Evolutionary conservation across 2,329 filamentous ascomycete genomes (phyloP).

Genomic region (Nothophoma quercina): DNA sequence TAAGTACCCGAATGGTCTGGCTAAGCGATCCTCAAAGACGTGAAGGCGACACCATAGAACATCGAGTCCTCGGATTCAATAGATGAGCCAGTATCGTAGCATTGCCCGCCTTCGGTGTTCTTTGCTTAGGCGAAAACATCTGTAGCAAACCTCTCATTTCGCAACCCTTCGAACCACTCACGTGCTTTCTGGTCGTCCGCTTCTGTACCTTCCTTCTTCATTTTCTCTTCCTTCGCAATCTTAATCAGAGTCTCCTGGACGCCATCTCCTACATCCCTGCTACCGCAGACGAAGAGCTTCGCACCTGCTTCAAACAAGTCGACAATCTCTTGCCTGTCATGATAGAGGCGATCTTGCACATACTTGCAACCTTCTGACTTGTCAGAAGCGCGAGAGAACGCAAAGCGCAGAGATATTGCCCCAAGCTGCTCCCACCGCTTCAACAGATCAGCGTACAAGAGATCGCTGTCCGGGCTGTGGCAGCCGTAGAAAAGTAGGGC

Average conservation of each 20-base stretch:
- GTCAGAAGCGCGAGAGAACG: constrained; percentile 61
- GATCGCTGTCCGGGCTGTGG: constrained; percentile 62
- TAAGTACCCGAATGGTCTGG: no score
- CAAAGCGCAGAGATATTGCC: constrained; percentile 67
- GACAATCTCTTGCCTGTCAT: constrained; percentile 56
- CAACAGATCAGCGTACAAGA: constrained; percentile 67
- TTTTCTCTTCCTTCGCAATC: constrained; percentile 54
- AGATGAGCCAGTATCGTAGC: no score
- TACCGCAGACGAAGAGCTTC: constrained; percentile 72
- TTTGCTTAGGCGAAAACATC: constrained; percentile 6
- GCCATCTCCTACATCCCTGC: constrained; percentile 55
- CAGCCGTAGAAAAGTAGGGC: constrained; percentile 73
- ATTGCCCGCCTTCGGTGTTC: no score
- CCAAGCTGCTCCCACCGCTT: constrained; percentile 66
- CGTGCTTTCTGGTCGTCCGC: constrained; percentile 53
- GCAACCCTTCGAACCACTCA: constrained; percentile 55
- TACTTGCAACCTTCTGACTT: constrained; percentile 59
- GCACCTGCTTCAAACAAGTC: constrained; percentile 59
- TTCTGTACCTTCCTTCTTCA: constrained; percentile 46
- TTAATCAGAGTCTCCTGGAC: constrained; percentile 53
- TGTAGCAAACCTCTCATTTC: constrained; percentile 49
- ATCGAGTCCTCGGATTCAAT: no score
- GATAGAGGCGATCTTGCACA: constrained; percentile 61
- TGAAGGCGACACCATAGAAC: no score
- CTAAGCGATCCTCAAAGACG: no score